phyloP scores from a whole-genome alignment of 1,284 basidiomycete species.

The Malassezia yamatoensis region DNA sequence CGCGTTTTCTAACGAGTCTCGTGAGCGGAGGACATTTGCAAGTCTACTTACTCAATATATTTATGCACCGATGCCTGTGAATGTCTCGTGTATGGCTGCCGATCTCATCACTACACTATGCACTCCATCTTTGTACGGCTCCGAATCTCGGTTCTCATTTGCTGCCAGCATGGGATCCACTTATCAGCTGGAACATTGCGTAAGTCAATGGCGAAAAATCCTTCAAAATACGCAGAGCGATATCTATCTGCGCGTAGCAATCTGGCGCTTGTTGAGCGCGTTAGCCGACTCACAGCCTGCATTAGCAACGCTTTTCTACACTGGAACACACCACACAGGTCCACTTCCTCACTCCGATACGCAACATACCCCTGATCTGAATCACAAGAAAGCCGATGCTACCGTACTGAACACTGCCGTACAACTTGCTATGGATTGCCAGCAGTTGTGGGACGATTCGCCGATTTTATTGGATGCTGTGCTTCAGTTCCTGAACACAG shows the following conservation, averaged over 20 bases:
- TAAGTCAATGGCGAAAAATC: constrained; percentile 29
- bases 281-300: constrained; percentile 79
- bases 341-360: too few species aligned
- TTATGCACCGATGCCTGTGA: constrained; percentile 20
- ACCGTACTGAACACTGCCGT: constrained; percentile 28
- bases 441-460: constrained; percentile 62
- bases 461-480: constrained; percentile 67
- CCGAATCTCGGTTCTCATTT: constrained; percentile 14
- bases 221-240: constrained; percentile 55
- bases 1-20: not conserved
- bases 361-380: too few species aligned
- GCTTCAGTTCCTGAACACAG: constrained; percentile 66
- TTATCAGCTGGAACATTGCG: constrained; percentile 31
- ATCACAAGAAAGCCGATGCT: too few species aligned
- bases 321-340: constrained; percentile 56
- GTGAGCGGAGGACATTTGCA: constrained; percentile 17
- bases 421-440: constrained; percentile 60
- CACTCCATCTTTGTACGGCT: constrained; percentile 1
- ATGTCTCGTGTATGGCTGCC: constrained; percentile 29
- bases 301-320: constrained; percentile 68
- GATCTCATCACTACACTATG: constrained; percentile 29
- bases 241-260: constrained; percentile 58
- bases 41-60: constrained; percentile 21
- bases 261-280: constrained; percentile 73
- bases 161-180: constrained; percentile 44